Percentiles rank a stretch among this genome's conserved stretches.
phyloP scores from a whole-genome alignment of 768 basidiomycete genomes.

The Gloeopeniophorella convolvens region DNA sequence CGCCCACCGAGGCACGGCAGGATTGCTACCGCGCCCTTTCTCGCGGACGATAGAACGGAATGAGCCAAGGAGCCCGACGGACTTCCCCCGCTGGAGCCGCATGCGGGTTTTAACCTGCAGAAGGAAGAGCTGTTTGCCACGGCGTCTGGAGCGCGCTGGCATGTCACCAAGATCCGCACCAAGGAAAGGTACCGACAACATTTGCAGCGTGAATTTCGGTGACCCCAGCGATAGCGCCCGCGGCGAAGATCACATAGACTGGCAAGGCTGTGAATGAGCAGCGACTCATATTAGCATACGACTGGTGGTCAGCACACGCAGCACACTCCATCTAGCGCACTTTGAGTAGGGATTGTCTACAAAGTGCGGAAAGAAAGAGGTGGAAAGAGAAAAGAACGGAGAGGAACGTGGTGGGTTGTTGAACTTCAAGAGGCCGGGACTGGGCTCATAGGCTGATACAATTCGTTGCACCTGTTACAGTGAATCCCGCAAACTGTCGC shows the following conservation, averaged over 20 bases:
- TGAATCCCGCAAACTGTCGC: too few relatives aligned
- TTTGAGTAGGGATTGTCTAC: neutral
- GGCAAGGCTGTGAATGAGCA: too few relatives aligned
- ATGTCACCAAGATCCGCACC: neutral
- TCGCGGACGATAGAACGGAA: constrained; percentile 77
- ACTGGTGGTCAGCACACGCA: too few relatives aligned
- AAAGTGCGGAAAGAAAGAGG: neutral
- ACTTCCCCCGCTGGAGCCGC: constrained; percentile 88
- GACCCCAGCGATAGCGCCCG: constrained; percentile 94
- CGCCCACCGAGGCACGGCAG: constrained; percentile 6
- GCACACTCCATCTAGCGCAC: too few relatives aligned
- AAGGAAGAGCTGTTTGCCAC: constrained; percentile 7
- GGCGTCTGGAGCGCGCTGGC: too few relatives aligned
- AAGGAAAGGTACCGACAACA: constrained; percentile 57
- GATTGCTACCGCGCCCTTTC: constrained; percentile 63
- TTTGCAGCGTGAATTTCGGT: constrained; percentile 63
- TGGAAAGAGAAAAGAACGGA: too few relatives aligned
- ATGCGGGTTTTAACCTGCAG: constrained; percentile 93
- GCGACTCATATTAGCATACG: too few relatives aligned
- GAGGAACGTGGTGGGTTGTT: too few relatives aligned
- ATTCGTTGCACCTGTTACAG: too few relatives aligned
- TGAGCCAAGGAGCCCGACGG: constrained; percentile 73
- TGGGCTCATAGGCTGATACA: too few relatives aligned
- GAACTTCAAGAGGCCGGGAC: too few relatives aligned
- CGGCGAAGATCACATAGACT: constrained; percentile 84